Evolutionary conservation across 1,284 basidiomycete species (phyloP).

Genomic region (Pseudozyma tsukubaensis): DNA sequence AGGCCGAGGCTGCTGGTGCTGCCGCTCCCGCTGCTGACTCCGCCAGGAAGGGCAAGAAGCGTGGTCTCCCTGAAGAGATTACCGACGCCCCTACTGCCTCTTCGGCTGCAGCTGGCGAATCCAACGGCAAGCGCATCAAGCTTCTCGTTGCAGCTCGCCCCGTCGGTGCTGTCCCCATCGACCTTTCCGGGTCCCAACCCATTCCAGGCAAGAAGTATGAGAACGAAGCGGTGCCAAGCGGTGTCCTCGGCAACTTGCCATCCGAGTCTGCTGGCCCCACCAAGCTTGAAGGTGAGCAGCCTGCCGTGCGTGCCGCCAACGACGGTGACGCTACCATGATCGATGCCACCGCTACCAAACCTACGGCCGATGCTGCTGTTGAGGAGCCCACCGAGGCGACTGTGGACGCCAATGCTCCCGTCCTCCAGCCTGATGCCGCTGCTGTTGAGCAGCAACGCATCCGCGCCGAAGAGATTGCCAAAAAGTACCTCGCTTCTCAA

Average conservation of each 20-base stretch:
- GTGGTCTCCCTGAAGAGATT: slow-evolving; percentile 65
- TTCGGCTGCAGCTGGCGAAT: slow-evolving; percentile 30
- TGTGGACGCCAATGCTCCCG: slow-evolving; percentile 72
- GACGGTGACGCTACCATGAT: slow-evolving; percentile 61
- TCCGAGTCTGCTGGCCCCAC: slow-evolving; percentile 39
- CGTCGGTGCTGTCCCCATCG: slow-evolving; percentile 62
- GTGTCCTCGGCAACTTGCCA: slow-evolving; percentile 65
- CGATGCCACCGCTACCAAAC: slow-evolving; percentile 45
- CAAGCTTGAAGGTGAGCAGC: slow-evolving; percentile 35
- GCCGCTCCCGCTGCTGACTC: slow-evolving; percentile 14
- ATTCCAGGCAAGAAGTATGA: slow-evolving; percentile 68
- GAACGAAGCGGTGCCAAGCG: slow-evolving; percentile 61
- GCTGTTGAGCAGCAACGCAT: slow-evolving; percentile 81
- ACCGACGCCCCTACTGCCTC: slow-evolving; percentile 49
- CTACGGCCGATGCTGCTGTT: slow-evolving; percentile 70
- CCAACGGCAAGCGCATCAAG: slow-evolving; percentile 64
- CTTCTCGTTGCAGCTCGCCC: slow-evolving; percentile 63
- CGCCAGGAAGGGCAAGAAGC: slow-evolving; percentile 54
- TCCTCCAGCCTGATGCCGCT: slow-evolving; percentile 74
- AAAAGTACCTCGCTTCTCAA: slow-evolving; percentile 94
- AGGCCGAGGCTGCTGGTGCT: slow-evolving; percentile 32
- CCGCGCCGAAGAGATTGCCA: slow-evolving; percentile 84
- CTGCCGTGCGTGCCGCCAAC: slow-evolving; percentile 46
- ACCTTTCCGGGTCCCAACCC: slow-evolving; percentile 62
- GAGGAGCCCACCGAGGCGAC: slow-evolving; percentile 80